Conservation (phyloP, 2,329 filamentous ascomycete species). For the Calonectria naviculata region DNA sequence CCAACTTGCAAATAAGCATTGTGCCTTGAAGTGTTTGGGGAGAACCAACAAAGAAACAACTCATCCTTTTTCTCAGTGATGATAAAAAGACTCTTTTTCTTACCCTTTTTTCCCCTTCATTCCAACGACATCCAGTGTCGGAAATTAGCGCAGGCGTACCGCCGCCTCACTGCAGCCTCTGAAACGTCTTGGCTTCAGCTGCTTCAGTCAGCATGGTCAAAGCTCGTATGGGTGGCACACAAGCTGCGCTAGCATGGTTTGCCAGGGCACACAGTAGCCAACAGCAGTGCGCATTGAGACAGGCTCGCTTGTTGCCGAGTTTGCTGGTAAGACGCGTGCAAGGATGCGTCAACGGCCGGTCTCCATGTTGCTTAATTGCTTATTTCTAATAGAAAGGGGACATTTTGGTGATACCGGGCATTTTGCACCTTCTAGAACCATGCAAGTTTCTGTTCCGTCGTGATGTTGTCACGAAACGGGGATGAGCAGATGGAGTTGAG, state of each 20-base stretch:
- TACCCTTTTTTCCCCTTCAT: too few relatives aligned
- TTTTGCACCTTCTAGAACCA: background rate
- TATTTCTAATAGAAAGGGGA: background rate
- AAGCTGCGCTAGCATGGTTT: background rate
- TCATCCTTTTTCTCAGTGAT: too few relatives aligned
- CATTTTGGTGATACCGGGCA: background rate
- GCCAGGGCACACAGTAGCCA: background rate
- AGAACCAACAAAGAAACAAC: too few relatives aligned
- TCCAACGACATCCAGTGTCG: too few relatives aligned
- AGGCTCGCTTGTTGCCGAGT: background rate
- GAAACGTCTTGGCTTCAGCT: background rate
- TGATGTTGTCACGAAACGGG: background rate
- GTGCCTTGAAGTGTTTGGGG: too few relatives aligned
- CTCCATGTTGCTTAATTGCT: background rate
- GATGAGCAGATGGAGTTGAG: background rate
- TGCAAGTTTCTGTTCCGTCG: background rate
- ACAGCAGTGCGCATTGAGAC: too few relatives aligned
- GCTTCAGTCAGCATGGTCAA: background rate
- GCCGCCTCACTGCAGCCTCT: background rate
- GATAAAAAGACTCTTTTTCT: too few relatives aligned
- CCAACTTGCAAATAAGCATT: too few relatives aligned
- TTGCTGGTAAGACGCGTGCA: background rate
- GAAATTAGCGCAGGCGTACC: too few relatives aligned
- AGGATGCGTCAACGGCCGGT: background rate
- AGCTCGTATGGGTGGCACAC: background rate